Evolutionary conservation across 371 early-diverging fungal species (phyloP).

Genomic region (Mucor indicus): DNA sequence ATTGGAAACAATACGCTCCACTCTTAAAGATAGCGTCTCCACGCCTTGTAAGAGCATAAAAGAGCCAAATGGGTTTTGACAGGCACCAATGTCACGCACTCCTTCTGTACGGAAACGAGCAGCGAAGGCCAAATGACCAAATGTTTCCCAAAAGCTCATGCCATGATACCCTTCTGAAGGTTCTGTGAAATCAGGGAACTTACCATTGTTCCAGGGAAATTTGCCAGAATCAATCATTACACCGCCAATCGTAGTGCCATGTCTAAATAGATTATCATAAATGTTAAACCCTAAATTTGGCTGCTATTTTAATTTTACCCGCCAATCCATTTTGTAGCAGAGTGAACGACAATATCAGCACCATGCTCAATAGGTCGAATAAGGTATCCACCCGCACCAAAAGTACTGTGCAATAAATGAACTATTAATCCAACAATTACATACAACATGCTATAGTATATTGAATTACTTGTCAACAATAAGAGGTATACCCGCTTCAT

Average conservation of each 20-base stretch:
- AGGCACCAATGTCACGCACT: conserved; percentile 34
- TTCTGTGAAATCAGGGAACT: conserved; percentile 81
- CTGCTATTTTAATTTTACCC: conserved; percentile 28
- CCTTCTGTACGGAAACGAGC: conserved; percentile 61
- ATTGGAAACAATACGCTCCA: conserved; percentile 82
- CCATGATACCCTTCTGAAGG: conserved; percentile 84
- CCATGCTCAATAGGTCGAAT: conserved; percentile 83
- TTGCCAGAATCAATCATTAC: conserved; percentile 76
- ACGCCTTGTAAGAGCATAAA: conserved; percentile 84
- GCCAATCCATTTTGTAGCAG: conserved; percentile 91
- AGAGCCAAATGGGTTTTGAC: conserved; percentile 81
- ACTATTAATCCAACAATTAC: too few species aligned
- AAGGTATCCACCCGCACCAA: conserved; percentile 90
- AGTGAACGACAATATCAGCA: conserved; percentile 88
- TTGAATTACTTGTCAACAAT: conserved; percentile 62
- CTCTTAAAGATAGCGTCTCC: conserved; percentile 86
- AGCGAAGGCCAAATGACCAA: conserved; percentile 66
- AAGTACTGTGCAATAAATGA: conserved; percentile 73
- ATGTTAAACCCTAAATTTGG: too few species aligned
- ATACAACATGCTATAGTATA: too few species aligned
- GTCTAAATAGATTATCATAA: conserved; percentile 35
- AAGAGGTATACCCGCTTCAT: conserved; percentile 77
- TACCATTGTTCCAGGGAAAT: conserved; percentile 84
- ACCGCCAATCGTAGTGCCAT: conserved; percentile 81
- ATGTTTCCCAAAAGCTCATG: conserved; percentile 77